Percentiles rank a stretch among this genome's conserved stretches.
These are phyloP conservation scores for Sclerotinia borealis DNA, from an alignment of 2,329 filamentous ascomycete species.

Conservation along the genomic window DNA sequence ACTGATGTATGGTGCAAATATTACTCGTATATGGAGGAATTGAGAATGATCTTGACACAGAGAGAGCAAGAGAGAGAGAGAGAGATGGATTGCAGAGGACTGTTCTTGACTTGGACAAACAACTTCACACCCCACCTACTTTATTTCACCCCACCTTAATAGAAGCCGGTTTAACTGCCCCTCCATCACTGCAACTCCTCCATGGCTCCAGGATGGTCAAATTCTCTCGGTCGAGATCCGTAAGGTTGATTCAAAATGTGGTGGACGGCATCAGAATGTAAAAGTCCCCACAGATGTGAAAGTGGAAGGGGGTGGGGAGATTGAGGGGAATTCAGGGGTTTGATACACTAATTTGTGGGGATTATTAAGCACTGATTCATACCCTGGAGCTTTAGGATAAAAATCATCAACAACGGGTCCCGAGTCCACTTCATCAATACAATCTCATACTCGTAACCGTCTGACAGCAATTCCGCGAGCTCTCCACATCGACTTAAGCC, in stretches of 20 bases:
- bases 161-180: background rate
- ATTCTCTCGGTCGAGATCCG: background rate
- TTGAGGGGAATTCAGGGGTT: background rate
- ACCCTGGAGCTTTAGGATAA: background rate
- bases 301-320: background rate
- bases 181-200: background rate
- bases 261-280: background rate
- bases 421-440: background rate
- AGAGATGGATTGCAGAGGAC: background rate
- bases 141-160: background rate
- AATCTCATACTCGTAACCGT: background rate
- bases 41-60: background rate
- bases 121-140: background rate
- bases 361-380: background rate
- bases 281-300: background rate
- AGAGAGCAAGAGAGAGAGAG: background rate
- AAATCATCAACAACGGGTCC: conserved; percentile 2
- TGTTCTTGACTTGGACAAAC: background rate
- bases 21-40: background rate
- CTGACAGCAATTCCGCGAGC: background rate
- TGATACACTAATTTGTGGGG: background rate
- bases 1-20: background rate
- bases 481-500: conserved; percentile 1
- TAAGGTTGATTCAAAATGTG: background rate
- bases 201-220: background rate